Evolutionary conservation across 2,329 filamentous ascomycete genomes (phyloP).

Genomic region (Calycina marina): DNA sequence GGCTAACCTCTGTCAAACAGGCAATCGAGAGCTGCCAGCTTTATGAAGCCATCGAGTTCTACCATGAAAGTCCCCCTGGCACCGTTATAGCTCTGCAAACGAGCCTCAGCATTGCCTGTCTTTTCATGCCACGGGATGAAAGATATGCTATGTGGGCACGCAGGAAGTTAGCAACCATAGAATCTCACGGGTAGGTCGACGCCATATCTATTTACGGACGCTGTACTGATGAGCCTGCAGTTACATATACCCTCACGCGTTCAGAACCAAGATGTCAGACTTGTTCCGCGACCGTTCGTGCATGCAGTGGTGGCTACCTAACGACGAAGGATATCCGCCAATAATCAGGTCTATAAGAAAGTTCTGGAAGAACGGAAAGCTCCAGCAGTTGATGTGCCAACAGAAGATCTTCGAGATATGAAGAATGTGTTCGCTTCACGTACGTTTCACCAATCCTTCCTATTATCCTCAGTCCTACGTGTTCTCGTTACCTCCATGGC

Average conservation of each 20-base stretch:
- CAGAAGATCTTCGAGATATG: constrained; percentile 59
- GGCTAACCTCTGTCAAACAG: no score
- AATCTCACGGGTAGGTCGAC: constrained; percentile 57
- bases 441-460: no score
- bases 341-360: constrained; percentile 64
- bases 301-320: constrained; percentile 77
- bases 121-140: constrained; percentile 66
- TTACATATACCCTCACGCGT: constrained; percentile 65
- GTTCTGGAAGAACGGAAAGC: constrained; percentile 68
- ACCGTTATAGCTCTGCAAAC: constrained; percentile 61
- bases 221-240: constrained; percentile 31
- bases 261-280: constrained; percentile 62
- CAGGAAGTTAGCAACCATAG: constrained; percentile 62
- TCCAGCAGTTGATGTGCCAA: constrained; percentile 38
- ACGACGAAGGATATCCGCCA: constrained; percentile 60
- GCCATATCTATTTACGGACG: neutral
- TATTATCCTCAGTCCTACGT: no score
- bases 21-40: constrained; percentile 62
- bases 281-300: constrained; percentile 60
- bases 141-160: constrained; percentile 67
- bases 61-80: constrained; percentile 55
- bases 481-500: no score
- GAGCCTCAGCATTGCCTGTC: constrained; percentile 56
- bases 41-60: constrained; percentile 64
- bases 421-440: constrained; percentile 58